phyloP scores from a whole-genome alignment of 768 basidiomycete species.

The Boletus vermiculosoides region DNA sequence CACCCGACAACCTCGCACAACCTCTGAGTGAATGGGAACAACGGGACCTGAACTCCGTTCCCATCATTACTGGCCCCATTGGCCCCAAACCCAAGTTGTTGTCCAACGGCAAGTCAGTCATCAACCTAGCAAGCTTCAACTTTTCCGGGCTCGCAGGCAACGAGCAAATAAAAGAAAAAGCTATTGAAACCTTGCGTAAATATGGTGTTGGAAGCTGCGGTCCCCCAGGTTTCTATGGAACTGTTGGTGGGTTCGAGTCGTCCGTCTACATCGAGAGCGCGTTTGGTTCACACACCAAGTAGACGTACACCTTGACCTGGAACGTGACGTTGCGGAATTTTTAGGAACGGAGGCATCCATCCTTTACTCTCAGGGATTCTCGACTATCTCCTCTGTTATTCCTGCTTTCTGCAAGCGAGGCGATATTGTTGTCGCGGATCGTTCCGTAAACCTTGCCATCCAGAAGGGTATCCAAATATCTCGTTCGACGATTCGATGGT shows the following conservation, averaged over 20 bases:
- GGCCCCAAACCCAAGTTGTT: slow-evolving; percentile 81
- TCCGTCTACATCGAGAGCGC: not conserved
- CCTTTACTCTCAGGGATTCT: slow-evolving; percentile 91
- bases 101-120: slow-evolving; percentile 67
- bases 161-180: slow-evolving; percentile 81
- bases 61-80: slow-evolving; percentile 74
- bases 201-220: slow-evolving; percentile 96
- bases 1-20: slow-evolving; percentile 76
- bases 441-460: slow-evolving; percentile 92
- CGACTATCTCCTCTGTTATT: slow-evolving; percentile 90
- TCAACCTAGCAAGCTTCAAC: slow-evolving; percentile 89
- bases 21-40: slow-evolving; percentile 60
- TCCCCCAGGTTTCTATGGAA: slow-evolving; percentile 96
- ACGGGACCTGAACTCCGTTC: slow-evolving; percentile 69
- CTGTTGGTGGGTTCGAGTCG: slow-evolving; percentile 62
- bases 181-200: slow-evolving; percentile 78
- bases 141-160: slow-evolving; percentile 89
- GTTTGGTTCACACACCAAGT: slow-evolving; percentile 7
- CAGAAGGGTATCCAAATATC: slow-evolving; percentile 96
- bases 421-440: slow-evolving; percentile 97
- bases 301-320: slow-evolving; percentile 92
- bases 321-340: slow-evolving; percentile 88
- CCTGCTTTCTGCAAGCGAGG: slow-evolving; percentile 98
- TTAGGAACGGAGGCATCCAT: slow-evolving; percentile 87
- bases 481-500: slow-evolving; percentile 90